Conservation (phyloP, 1,139 yeast genomes). For the Yamadazyma friedrichii region DNA sequence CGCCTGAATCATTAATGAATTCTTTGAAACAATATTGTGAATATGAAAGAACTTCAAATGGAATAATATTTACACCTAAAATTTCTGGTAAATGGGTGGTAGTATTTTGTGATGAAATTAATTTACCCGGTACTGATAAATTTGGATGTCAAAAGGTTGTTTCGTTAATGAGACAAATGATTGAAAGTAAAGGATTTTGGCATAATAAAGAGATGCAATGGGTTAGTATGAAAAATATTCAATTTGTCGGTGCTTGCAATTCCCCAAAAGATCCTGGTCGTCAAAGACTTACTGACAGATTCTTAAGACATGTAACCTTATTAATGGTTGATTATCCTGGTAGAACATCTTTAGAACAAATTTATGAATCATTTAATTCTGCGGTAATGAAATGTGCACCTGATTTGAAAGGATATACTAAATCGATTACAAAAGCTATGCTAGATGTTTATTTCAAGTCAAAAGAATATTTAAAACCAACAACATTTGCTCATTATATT, state of each 20-base stretch:
- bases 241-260: constrained; percentile 93
- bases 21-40: constrained; percentile 74
- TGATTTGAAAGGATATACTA: constrained; percentile 52
- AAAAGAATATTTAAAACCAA: constrained; percentile 34
- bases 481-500: constrained; percentile 56
- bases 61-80: constrained; percentile 58
- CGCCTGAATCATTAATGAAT: constrained; percentile 59
- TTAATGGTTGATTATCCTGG: constrained; percentile 84
- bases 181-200: constrained; percentile 83
- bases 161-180: constrained; percentile 71
- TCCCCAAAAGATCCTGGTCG: constrained; percentile 86
- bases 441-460: constrained; percentile 57
- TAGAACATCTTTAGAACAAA: constrained; percentile 57
- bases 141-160: constrained; percentile 78
- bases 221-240: constrained; percentile 66
- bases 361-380: constrained; percentile 58
- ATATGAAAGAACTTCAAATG: constrained; percentile 53
- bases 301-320: constrained; percentile 66
- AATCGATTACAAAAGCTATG: constrained; percentile 63
- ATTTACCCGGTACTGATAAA: constrained; percentile 71
- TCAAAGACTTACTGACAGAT: constrained; percentile 54
- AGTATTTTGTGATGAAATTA: constrained; percentile 89
- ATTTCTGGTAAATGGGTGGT: constrained; percentile 72
- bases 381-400: constrained; percentile 69
- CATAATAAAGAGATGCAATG: constrained; percentile 56